These are phyloP conservation scores for Pseudocercospora fijiensis DNA, from an alignment of 2,329 filamentous ascomycete genomes.

Conservation along the genomic window DNA sequence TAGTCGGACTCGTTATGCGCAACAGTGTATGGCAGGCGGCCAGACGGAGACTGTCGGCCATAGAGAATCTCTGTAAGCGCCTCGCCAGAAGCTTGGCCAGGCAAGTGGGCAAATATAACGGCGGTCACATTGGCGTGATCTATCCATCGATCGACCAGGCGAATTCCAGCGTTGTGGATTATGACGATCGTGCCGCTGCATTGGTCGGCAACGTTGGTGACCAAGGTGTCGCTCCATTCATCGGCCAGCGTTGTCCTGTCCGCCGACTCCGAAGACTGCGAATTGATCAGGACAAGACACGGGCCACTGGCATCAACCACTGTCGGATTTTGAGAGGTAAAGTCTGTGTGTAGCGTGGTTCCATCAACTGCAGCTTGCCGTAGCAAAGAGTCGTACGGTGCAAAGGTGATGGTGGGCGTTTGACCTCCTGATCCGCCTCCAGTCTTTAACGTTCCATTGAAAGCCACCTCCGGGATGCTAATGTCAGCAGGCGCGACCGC, in stretches of 20 bases:
- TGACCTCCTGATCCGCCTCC: conserved; percentile 36
- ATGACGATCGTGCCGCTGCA: conserved; percentile 37
- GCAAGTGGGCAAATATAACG: conserved; percentile 23
- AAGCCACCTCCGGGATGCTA: conserved; percentile 26
- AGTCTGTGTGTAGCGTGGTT: conserved; percentile 30
- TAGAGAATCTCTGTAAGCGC: conserved; percentile 29
- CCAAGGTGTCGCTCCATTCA: conserved; percentile 31
- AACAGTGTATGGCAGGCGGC: conserved; percentile 36
- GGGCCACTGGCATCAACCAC: conserved; percentile 29
- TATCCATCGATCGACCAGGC: conserved; percentile 34
- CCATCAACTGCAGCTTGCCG: conserved; percentile 30
- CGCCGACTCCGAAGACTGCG: conserved; percentile 30
- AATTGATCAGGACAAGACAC: conserved; percentile 38
- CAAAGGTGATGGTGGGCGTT: conserved; percentile 27
- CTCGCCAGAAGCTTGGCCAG: conserved; percentile 28
- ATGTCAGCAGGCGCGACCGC: conserved; percentile 11
- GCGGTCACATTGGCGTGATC: conserved; percentile 31
- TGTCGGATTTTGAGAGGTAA: conserved; percentile 27
- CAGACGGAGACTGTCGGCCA: conserved; percentile 32
- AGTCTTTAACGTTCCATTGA: conserved; percentile 33
- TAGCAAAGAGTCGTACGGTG: conserved; percentile 34
- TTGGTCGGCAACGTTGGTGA: conserved; percentile 33
- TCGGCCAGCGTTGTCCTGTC: conserved; percentile 34
- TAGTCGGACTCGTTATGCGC: conserved; percentile 34
- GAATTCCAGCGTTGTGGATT: conserved; percentile 36